A percentile compares a stretch with the other conserved stretches of the same genome.
These are phyloP conservation scores for Microbotryum saponariae DNA, from an alignment of 1,284 basidiomycete species.

Conservation along the genomic window DNA sequence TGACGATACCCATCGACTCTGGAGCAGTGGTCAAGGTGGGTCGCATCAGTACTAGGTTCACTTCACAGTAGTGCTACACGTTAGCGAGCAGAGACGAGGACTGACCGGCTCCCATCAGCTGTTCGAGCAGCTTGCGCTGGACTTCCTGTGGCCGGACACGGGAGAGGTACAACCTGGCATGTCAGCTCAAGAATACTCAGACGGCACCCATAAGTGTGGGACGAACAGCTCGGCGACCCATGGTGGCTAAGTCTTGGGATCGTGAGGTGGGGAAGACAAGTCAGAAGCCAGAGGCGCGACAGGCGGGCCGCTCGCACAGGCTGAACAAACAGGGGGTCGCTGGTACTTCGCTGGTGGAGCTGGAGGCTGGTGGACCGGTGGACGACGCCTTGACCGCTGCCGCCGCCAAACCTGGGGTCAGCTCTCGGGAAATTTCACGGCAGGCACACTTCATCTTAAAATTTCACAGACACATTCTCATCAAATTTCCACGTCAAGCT, in stretches of 20 bases:
- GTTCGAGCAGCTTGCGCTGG: conserved; percentile 81
- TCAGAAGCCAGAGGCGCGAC: background rate
- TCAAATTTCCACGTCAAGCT: background rate
- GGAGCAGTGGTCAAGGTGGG: conserved; percentile 48
- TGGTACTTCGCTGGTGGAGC: too few relatives aligned
- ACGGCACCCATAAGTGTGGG: background rate
- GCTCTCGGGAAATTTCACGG: too few relatives aligned
- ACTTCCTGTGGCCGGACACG: background rate
- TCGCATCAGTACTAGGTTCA: too few relatives aligned
- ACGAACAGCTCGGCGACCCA: background rate
- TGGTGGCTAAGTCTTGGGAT: background rate
- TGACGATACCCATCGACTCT: conserved; percentile 94
- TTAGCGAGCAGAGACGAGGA: background rate
- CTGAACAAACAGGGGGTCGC: background rate
- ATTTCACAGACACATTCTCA: background rate
- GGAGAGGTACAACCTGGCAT: too few relatives aligned
- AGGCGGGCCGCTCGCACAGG: background rate
- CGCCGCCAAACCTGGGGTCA: too few relatives aligned
- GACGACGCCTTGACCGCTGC: too few relatives aligned
- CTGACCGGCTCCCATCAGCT: conserved; percentile 49
- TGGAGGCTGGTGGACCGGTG: too few relatives aligned
- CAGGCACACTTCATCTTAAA: too few relatives aligned
- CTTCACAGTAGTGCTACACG: background rate
- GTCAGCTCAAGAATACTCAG: background rate
- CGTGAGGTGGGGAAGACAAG: background rate